Base-by-base conservation (phyloP, 2,329 filamentous ascomycete genomes). In the Sphaerulina musiva region DNA sequence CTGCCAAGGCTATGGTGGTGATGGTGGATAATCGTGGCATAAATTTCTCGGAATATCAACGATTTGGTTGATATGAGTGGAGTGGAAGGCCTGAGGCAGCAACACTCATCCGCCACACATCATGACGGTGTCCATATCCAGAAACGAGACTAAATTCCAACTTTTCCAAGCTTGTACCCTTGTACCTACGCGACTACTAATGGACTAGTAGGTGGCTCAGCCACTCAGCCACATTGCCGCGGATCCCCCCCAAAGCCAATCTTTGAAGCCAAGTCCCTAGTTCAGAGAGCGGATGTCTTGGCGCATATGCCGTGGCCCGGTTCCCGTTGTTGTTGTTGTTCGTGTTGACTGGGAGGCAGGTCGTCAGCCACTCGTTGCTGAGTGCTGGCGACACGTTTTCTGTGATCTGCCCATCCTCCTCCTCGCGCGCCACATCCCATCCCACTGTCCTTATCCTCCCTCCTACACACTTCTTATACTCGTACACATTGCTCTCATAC, bases 21-120 rank as follows among this genome's bases (percentile, higher is more conserved):
- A 17, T 48, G 20, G 32, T 55, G 29, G 57, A 59, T 34, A 49
- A 52, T 29, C 48, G 31, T n/a, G 40, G 36, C n/a, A 51, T 59
- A 48, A 12, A 57, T 12, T 31, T 57, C 17, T 43, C 49, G 3
- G 52, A 53, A 42, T 59, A 59, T 31, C 34, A 50, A 45, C 48
- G 52, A 2, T 51, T 38, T n/a, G 32, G 14, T 17, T 17, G 14
- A 17, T 17, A 17, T 17, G 14, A 17, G 14, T 17, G 14, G 14
- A 17, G 14, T 1, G 14, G 14, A 17, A 17, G 14, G 14, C 14
- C 14, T 17, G 14, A 17, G 14, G 14, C 14, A 17, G 14, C 14
- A 17, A 17, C 14, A 17, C 14, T 17, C 14, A 17, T 17, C 14
- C 14, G 14, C 14, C 14, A 17, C 14, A 17, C 14, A 17, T 17